Conservation (phyloP, 208 protist species). For the Leptomonas pyrrhocoris region DNA sequence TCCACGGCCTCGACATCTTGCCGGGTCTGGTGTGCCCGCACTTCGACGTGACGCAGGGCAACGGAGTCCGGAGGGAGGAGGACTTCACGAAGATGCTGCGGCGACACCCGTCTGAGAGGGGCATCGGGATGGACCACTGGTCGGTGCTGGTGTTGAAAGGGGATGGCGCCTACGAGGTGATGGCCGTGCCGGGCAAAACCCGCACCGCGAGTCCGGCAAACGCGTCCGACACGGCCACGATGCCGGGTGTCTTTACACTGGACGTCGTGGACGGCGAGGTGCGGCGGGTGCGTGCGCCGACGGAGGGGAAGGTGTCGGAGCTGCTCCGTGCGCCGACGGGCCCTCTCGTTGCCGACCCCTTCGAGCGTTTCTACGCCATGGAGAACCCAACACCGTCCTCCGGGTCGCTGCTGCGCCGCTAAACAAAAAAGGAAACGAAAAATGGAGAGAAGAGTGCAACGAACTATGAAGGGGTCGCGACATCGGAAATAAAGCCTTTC, state of each 20-base stretch:
- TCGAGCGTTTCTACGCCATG: constrained; percentile 86
- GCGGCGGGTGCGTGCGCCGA: constrained; percentile 23
- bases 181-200: constrained; percentile 57
- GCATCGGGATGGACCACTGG: constrained; percentile 89
- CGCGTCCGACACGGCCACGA: constrained; percentile 9
- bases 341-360: constrained; percentile 73
- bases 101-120: constrained; percentile 87
- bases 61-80: constrained; percentile 69
- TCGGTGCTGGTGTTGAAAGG: constrained; percentile 74
- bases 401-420: constrained; percentile 48
- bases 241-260: constrained; percentile 60
- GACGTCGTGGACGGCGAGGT: constrained; percentile 67
- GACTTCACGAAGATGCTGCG: constrained; percentile 89
- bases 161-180: constrained; percentile 74
- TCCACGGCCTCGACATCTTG: constrained; percentile 76
- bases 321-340: constrained; percentile 63
- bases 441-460: constrained; percentile 16
- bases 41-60: constrained; percentile 71
- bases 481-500: background rate
- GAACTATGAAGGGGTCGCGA: no score
- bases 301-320: constrained; percentile 44
- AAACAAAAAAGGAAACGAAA: background rate
- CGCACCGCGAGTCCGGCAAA: constrained; percentile 18
- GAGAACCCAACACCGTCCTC: constrained; percentile 75
- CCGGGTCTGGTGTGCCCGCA: constrained; percentile 90